These are phyloP conservation scores for Xerocomus brunneocitrinus DNA, from an alignment of 768 basidiomycete genomes.

Conservation along the genomic window DNA sequence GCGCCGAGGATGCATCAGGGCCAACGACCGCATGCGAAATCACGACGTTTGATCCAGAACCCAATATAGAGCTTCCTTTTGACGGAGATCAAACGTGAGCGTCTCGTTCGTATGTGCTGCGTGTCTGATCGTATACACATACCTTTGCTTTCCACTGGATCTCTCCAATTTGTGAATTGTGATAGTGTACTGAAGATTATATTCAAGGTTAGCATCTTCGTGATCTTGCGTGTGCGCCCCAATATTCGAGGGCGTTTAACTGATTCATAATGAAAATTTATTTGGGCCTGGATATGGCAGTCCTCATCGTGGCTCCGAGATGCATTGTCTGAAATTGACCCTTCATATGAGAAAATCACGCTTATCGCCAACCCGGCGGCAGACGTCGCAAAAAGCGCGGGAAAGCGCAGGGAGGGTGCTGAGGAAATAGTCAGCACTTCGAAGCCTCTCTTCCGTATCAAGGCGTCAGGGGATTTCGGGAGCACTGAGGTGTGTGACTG, in stretches of 20 bases:
- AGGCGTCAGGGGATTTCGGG: constrained; percentile 78
- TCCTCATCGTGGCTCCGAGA: constrained; percentile 91
- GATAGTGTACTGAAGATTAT: constrained; percentile 74
- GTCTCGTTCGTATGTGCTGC: not conserved
- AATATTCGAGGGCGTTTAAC: not conserved
- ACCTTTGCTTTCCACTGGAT: not conserved
- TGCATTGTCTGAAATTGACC: constrained; percentile 86
- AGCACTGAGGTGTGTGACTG: constrained; percentile 63
- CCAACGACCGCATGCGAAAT: constrained; percentile 88
- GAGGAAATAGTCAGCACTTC: not conserved
- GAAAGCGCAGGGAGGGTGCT: constrained; percentile 10
- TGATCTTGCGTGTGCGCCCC: not conserved
- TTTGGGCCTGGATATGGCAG: constrained; percentile 19
- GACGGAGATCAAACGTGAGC: constrained; percentile 58
- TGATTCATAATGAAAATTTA: not conserved
- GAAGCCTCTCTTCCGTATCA: constrained; percentile 72
- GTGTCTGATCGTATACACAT: constrained; percentile 6
- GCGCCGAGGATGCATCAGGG: constrained; percentile 73
- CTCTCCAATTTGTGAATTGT: not conserved
- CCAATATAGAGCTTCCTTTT: constrained; percentile 75
- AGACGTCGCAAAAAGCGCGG: constrained; percentile 13
- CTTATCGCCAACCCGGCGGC: constrained; percentile 71
- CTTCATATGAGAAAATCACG: constrained; percentile 80
- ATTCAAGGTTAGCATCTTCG: constrained; percentile 55
- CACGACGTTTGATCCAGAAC: constrained; percentile 79